Conservation (phyloP, 768 basidiomycete genomes). For the Pisolithus microcarpus region DNA sequence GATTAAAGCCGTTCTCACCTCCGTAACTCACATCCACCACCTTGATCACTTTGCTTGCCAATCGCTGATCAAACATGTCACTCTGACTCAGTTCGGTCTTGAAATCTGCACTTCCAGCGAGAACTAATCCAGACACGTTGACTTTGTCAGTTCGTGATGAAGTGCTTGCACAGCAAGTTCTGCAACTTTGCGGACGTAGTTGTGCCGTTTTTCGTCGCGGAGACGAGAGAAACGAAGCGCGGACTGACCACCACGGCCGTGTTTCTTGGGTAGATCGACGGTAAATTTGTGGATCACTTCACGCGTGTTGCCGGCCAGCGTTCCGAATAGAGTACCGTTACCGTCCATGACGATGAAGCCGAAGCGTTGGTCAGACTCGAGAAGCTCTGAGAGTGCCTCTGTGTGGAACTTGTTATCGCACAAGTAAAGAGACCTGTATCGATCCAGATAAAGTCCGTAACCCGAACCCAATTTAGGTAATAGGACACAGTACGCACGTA, state of each 20-base stretch:
- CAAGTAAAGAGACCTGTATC: slow-evolving; percentile 81
- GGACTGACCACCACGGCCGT: slow-evolving; percentile 99
- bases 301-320: slow-evolving; percentile 92
- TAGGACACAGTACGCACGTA: slow-evolving; percentile 52
- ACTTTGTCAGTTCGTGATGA: slow-evolving; percentile 97
- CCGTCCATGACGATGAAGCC: slow-evolving; percentile 99
- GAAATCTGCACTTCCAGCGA: slow-evolving; percentile 97
- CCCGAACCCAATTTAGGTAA: neutral
- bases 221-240: slow-evolving; percentile 99
- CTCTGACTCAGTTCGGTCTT: slow-evolving; percentile 95
- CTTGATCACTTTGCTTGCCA: slow-evolving; percentile 91
- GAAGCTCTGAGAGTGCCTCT: slow-evolving; percentile 90
- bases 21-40: slow-evolving; percentile 98
- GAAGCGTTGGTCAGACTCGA: slow-evolving; percentile 96
- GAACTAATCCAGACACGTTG: slow-evolving; percentile 91
- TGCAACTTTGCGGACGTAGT: slow-evolving; percentile 98
- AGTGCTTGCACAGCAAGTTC: slow-evolving; percentile 96
- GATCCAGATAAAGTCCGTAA: neutral
- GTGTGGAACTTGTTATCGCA: slow-evolving; percentile 99
- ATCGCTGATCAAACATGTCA: slow-evolving; percentile 90
- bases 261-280: slow-evolving; percentile 98
- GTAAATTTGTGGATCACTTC: slow-evolving; percentile 98
- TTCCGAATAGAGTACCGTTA: slow-evolving; percentile 95
- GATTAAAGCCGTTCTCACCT: slow-evolving; percentile 98
- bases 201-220: slow-evolving; percentile 98